Conservation (phyloP, 192 early-diverging fungal species). For the Coemansia sp. region DNA sequence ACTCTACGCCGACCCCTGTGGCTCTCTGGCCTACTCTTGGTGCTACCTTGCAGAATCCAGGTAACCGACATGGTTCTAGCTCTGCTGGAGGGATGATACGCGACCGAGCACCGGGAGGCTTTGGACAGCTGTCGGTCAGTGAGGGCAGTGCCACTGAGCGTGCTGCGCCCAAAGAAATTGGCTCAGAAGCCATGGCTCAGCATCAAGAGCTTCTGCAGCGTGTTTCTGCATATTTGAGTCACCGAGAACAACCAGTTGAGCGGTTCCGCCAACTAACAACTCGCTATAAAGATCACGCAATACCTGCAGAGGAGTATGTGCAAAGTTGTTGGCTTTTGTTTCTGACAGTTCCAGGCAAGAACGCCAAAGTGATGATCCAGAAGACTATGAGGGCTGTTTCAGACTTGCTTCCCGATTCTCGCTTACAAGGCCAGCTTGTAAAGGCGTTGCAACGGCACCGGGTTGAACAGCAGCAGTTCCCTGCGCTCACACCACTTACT, state of each 20-base stretch:
- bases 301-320: constrained; percentile 38
- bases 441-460: constrained; percentile 33
- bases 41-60: background rate
- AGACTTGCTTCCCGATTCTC: constrained; percentile 23
- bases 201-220: constrained; percentile 49
- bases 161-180: background rate
- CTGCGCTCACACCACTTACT: constrained; percentile 35
- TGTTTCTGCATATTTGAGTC: constrained; percentile 48
- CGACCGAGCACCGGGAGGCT: constrained; percentile 20
- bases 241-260: constrained; percentile 48
- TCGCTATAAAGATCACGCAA: constrained; percentile 26
- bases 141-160: background rate
- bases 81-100: constrained; percentile 5
- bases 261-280: constrained; percentile 48
- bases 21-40: constrained; percentile 42
- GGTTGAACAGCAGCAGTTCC: constrained; percentile 52
- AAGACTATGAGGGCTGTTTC: constrained; percentile 40
- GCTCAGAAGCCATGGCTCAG: constrained; percentile 18
- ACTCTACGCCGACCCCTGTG: constrained; percentile 16
- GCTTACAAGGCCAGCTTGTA: constrained; percentile 17
- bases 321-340: constrained; percentile 50
- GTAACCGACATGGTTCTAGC: background rate
- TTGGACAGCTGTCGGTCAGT: constrained; percentile 24
- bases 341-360: constrained; percentile 45
- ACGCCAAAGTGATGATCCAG: constrained; percentile 52